These are phyloP conservation scores for Ensete glaucum DNA, from an alignment of 176 grass and related monocot genomes.

Conservation along the genomic window DNA sequence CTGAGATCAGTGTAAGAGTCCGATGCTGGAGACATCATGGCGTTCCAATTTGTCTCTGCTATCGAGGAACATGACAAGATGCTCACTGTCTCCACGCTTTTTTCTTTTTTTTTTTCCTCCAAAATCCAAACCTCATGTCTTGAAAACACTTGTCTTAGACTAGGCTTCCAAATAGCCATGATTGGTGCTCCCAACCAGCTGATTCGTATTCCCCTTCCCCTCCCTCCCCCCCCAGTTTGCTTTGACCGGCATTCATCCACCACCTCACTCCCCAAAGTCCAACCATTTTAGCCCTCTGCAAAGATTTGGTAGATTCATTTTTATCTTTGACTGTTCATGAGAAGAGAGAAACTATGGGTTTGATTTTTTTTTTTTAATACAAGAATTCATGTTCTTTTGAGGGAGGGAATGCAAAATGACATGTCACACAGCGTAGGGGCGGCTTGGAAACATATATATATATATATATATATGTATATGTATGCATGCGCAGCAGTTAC, in stretches of 20 bases:
- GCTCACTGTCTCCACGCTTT: not conserved
- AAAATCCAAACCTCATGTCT: not conserved
- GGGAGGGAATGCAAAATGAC: no score
- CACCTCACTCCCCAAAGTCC: no score
- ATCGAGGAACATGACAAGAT: constrained; percentile 14
- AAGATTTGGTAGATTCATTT: no score
- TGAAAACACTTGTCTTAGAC: not conserved
- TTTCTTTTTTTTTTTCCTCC: not conserved
- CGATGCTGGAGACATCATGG: not conserved
- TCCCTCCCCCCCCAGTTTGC: not conserved
- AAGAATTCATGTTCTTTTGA: no score
- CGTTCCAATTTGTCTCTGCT: constrained; percentile 14
- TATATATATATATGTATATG: no score
- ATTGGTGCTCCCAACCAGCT: not conserved
- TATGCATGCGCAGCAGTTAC: no score
- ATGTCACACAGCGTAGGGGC: no score
- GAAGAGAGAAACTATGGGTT: no score
- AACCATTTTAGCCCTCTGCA: no score
- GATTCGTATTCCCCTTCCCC: not conserved
- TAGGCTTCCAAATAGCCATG: not conserved
- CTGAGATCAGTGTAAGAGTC: not conserved
- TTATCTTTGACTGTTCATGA: no score
- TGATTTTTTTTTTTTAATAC: no score
- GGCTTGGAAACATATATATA: no score
- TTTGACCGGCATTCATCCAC: not conserved